phyloP scores from a whole-genome alignment of 2,329 filamentous ascomycete species.

The Xylaria sp. region DNA sequence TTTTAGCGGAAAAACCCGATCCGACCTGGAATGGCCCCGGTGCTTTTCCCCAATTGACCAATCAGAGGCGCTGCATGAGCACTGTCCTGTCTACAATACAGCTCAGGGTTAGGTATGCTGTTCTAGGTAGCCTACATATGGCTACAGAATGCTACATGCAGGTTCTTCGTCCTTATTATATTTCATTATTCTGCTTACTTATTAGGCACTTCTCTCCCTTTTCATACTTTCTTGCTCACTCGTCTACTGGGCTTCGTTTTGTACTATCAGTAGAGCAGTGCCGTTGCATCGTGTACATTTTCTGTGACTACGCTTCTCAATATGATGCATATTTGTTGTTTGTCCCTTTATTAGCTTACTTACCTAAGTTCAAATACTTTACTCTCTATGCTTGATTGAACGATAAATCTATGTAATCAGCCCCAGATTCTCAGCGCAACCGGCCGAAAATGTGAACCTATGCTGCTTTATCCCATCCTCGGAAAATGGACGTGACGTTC shows the following conservation, averaged over 20 bases:
- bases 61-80: conserved; percentile 16
- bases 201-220: not conserved
- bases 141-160: not conserved
- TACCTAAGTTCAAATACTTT: conserved; percentile 11
- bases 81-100: not conserved
- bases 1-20: conserved; percentile 50
- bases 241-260: not conserved
- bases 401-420: conserved; percentile 27
- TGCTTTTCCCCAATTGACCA: conserved; percentile 26
- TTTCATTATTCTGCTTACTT: not conserved
- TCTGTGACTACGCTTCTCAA: not conserved
- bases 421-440: conserved; percentile 5
- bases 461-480: conserved; percentile 24
- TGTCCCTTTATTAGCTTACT: conserved; percentile 26
- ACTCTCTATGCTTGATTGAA: conserved; percentile 33
- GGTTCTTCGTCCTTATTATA: not conserved
- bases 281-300: not conserved
- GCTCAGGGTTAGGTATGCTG: not conserved
- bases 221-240: not conserved
- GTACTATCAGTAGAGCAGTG: not conserved
- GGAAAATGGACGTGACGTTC: conserved; percentile 14
- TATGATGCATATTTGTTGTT: conserved; percentile 10
- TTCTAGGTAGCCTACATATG: not conserved
- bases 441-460: conserved; percentile 23
- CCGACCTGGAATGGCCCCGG: conserved; percentile 40